Evolutionary conservation across 345 rosid species (phyloP).

Genomic region (Pugionium cornutum): DNA sequence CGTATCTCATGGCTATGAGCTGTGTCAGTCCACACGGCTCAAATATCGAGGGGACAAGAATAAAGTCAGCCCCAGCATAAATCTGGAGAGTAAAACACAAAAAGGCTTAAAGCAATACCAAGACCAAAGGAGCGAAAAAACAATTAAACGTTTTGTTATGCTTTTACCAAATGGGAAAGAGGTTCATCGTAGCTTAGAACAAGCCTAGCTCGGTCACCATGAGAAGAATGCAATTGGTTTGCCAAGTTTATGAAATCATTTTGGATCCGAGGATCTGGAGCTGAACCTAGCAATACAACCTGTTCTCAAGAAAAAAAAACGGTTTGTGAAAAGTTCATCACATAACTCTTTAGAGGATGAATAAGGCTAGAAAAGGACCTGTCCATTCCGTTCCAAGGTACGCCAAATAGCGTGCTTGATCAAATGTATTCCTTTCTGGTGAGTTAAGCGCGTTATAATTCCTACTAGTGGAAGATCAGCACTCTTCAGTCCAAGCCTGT

Average conservation of each 20-base stretch:
- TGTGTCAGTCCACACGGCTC: conserved; percentile 98
- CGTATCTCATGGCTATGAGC: conserved; percentile 92
- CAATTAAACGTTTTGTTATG: not conserved
- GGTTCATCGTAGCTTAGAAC: conserved; percentile 91
- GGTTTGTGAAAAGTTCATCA: conserved; percentile 18
- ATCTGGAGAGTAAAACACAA: conserved; percentile 47
- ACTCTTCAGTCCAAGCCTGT: conserved; percentile 60
- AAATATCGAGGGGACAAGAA: conserved; percentile 89
- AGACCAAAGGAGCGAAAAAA: not conserved
- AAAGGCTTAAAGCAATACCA: not conserved
- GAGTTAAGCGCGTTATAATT: conserved; percentile 83
- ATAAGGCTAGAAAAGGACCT: conserved; percentile 48
- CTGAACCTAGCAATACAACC: conserved; percentile 94
- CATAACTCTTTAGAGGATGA: not conserved
- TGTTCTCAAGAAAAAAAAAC: conserved; percentile 39
- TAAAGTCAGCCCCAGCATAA: conserved; percentile 90
- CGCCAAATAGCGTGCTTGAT: conserved; percentile 88
- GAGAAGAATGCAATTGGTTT: conserved; percentile 68
- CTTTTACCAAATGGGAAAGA: conserved; percentile 82
- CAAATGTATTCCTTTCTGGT: conserved; percentile 94
- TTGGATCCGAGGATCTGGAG: conserved; percentile 95
- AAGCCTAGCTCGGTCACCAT: conserved; percentile 71
- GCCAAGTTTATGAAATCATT: conserved; percentile 85
- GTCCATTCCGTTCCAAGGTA: conserved; percentile 81
- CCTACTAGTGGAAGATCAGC: conserved; percentile 78